Base-by-base conservation (phyloP, 257 asterid species). In the Nicotiana noctiflora region DNA sequence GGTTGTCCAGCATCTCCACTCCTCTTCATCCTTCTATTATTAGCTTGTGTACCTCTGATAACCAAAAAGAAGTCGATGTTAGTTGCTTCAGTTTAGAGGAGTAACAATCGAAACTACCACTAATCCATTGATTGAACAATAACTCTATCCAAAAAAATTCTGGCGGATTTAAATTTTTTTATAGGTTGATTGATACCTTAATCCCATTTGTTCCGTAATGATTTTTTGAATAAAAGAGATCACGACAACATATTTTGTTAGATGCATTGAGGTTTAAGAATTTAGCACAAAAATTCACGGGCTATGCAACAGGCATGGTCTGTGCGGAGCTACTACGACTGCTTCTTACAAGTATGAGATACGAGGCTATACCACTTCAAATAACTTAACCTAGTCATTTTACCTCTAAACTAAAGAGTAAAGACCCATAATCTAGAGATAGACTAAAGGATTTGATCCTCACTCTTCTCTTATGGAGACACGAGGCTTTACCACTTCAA, bases 1-100 rank as follows among this genome's bases (percentile, higher is more conserved):
- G 98, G 96, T 67, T 88, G 92, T 51, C 87, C 96, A 51, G 88
- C 83, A 18, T 87, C 89, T 82, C 81, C 70, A 62, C 83, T 88
- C 92, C 93, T 84, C 86, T 92, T 82, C 23, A 80, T 79, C 7
- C 23, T 44, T 75, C 96, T 84, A 63, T 84, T 83, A 79, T 90
- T 89, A 86, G 55, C 82, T 76, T 64, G 88, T 49, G 18, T 87
- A 83, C 84, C 86, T 87, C 99, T 93, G 94, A 80, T 12, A 83
- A 70, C 32, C 76, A 56, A 55, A 4, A 44, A 59, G 49, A 32
- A 62, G 8, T 5, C 56, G 12, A 31, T 8, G 44, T 21, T 13
- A 31, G 10, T n/a, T 12, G 23, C 57, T n/a, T 8, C 5, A 13
- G 6, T 31, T 80, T 5, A 14, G 7, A 12, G 19, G 25, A 65